Base-by-base conservation (phyloP, 345 rosid genomes). In the Turnera subulata region DNA sequence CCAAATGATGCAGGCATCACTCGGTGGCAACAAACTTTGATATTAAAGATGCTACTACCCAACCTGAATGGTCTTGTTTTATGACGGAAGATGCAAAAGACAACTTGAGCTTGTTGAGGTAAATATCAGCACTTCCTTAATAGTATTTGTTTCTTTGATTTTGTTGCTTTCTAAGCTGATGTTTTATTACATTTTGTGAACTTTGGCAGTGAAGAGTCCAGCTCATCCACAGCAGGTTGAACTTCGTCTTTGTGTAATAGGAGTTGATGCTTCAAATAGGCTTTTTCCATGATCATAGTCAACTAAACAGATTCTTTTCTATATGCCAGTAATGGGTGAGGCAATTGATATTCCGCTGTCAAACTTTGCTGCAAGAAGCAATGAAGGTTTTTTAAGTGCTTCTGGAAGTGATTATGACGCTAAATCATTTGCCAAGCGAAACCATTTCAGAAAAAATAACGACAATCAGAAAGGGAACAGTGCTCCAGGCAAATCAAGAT, bases 211-310 rank as follows among this genome's bases (percentile, higher is more conserved):
- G 95, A 84, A 66, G 95, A 86, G 73, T 90, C 97, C 24, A 77
- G 86, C 92, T 82, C 88, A 11, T 86, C 95, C 64, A 77, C 79
- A 53, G 90, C 95, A 84, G 95, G 97, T 90, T 63, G 42, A 35
- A 56, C 59, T 25, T 55, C 24, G 24, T 63, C 53, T 53, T 44
- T 49, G 35, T 58, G 51, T 39, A 20, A 53, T 50, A 52, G 20
- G 48, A 21, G 21, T 44, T 47, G 32, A 32, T 56, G 56, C 57
- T 44, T 57, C 42, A 63, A 54, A 5, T 47, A 44, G 12, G 11
- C 55, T 42, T 32, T 6, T 32, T 50, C 13, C 58, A 42, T 15
- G 2, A 40, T 19, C 21, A n/a, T 56, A 16, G 22, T 53, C 21
- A n/a, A 22, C 20, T 54, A 16, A 46, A 52, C 16, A 9, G 42